Base-by-base conservation (phyloP, 2,329 filamentous ascomycete species). In the Corynespora cassiicola region DNA sequence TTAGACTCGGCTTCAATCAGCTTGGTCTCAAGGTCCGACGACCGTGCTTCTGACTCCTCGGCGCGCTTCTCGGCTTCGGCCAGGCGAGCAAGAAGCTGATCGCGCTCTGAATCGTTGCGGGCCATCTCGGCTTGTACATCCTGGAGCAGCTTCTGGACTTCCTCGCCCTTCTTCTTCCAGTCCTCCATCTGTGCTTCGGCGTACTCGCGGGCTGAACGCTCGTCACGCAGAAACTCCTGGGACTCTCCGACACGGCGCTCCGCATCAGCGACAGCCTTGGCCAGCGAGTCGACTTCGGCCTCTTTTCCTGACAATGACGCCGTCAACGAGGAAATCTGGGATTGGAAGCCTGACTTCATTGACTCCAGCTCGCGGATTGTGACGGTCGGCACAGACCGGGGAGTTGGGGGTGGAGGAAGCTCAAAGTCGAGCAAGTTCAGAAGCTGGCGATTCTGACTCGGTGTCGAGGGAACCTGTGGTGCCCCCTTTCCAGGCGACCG, bases 261-360 rank as follows among this genome's bases (percentile, higher is more conserved):
- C 0, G 94, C 92, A 69, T 97, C 91, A 5, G 82, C 83, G 19
- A 97, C 84, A 1, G 94, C 90, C 27, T 87, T 84, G 66, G 96
- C 96, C 42, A 97, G 79, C 21, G 87, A 92, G 33, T 85, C 78
- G 22, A 94, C 89, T 66, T 97, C 91, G 5, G 92, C 92, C 65
- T 97, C 92, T 60, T 94, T 95, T 31, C 94, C 94, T 56, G 86
- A 91, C 7, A 99, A 76, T 7, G 89, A 92, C 3, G 94, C 94
- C 61, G 89, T 94, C 12, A 99, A 80, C n/a, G 88, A 90, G 47
- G 90, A 95, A 43, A 99, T 95, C 64, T 97, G 89, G 0, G 91
- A 95, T 34, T 95, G 78, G 57, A 95, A 95, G 16, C 81, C 81
- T 0, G 91, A 96, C 67, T 97, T 97, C 44, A 97, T 77, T 10